Evolutionary conservation across 306 rosid genomes (phyloP), one percentile per base, ranked within the genome.

Genomic region (Hylodesmum podocarpum): DNA sequence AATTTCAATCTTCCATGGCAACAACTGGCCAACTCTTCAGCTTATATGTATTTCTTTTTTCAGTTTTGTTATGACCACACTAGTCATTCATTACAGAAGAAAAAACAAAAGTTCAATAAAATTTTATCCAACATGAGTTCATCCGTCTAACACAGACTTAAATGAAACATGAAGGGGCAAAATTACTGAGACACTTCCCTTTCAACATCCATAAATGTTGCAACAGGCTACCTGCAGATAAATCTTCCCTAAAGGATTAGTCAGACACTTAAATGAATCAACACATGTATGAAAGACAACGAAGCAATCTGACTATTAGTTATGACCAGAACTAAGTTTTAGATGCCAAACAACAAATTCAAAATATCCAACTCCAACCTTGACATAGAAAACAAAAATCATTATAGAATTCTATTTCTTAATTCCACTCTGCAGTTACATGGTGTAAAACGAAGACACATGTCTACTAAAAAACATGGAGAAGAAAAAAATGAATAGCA

Each of bases 171-270:
- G 82, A 68, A 80, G 78, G 64, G 24, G 68, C 43, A 53, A 78
- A 83, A 76, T 59, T 59, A 80, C 58, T 47, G 77, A 71, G 69
- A 85, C 75, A 74, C 55, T 84, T 73, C 47, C 74, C 77, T 61
- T 85, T 80, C 78, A 84, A 36, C 75, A 81, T 81, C 87, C 89
- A 83, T 66, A 75, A 59, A 66, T 58, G 63, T 91, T 40, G 87
- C 85, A 76, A 84, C 81, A 83, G 62, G 83, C 78, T 54, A 82
- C 93, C 97, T 91, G 88, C 81, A 81, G 62, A 83, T 25, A 80
- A 77, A 67, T 25, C 33, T 6, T 55, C 61, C 53, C 71, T 18
- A 70, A 62, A 28, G 65, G 25, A 72, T 66, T 68, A 78, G 73
- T 41, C 53, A 21, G 65, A 59, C 55, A 49, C 37, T 59, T 4